phyloP scores from a whole-genome alignment of 2,329 filamentous ascomycete species.

The Diplodia mutila region DNA sequence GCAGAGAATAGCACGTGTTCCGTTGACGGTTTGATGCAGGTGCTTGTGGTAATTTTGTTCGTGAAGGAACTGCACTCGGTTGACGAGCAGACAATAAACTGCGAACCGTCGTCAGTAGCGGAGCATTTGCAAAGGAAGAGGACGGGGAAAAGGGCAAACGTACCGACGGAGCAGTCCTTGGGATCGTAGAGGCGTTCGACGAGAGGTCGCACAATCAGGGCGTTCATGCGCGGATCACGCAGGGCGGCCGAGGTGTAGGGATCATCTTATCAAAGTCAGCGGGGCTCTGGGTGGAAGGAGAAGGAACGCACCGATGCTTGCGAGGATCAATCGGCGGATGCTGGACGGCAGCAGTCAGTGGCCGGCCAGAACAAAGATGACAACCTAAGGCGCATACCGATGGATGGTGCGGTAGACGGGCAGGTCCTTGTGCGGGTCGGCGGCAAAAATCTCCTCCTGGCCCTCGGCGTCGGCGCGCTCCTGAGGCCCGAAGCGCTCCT shows the following conservation, averaged over 20 bases:
- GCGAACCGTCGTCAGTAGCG: not conserved
- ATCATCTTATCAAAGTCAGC: constrained; percentile 52
- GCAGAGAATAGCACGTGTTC: constrained; percentile 76
- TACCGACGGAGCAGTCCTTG: constrained; percentile 77
- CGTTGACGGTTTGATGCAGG: constrained; percentile 80
- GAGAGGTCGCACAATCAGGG: constrained; percentile 75
- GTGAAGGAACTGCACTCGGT: constrained; percentile 76
- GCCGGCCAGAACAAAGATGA: too few relatives aligned
- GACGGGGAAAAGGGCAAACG: constrained; percentile 29
- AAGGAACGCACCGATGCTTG: constrained; percentile 47
- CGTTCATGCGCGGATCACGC: constrained; percentile 79
- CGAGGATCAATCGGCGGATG: constrained; percentile 51
- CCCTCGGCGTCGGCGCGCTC: constrained; percentile 45
- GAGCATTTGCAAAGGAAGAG: too few relatives aligned
- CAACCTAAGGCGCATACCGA: too few relatives aligned
- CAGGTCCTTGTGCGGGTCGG: constrained; percentile 64
- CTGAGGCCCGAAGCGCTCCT: constrained; percentile 48
- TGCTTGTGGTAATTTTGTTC: constrained; percentile 71
- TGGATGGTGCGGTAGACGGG: constrained; percentile 81
- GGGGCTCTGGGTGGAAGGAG: not conserved
- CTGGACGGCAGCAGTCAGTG: constrained; percentile 32
- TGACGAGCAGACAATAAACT: constrained; percentile 85
- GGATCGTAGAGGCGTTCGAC: constrained; percentile 83
- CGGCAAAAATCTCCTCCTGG: constrained; percentile 45
- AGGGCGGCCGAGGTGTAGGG: constrained; percentile 75